Evolutionary conservation across 164 flowering plant genomes (phyloP).

Genomic region (Kingdonia uniflora): DNA sequence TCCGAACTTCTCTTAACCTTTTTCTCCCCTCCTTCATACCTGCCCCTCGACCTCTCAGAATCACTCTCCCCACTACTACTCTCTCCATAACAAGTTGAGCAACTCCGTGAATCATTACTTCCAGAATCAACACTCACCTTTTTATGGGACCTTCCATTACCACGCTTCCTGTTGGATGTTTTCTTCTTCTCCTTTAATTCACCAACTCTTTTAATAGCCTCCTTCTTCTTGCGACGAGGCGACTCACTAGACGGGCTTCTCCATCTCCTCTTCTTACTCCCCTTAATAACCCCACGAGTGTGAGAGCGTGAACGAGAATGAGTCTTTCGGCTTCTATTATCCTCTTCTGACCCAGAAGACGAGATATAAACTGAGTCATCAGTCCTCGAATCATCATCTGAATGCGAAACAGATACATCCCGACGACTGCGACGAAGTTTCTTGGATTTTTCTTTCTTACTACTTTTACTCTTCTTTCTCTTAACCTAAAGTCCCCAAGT

Average conservation of each 20-base stretch:
- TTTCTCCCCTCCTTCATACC: slow-evolving; percentile 24
- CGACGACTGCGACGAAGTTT: slow-evolving; percentile 31
- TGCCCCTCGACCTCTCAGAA: slow-evolving; percentile 16
- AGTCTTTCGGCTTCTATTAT: slow-evolving; percentile 23
- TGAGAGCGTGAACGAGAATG: slow-evolving; percentile 36
- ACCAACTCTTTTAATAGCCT: slow-evolving; percentile 24
- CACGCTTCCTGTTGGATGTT: slow-evolving; percentile 26
- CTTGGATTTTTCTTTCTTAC: slow-evolving; percentile 44
- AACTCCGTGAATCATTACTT: slow-evolving; percentile 38
- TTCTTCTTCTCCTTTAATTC: slow-evolving; percentile 27
- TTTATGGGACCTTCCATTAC: slow-evolving; percentile 17
- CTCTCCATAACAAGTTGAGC: slow-evolving; percentile 28
- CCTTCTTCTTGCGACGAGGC: slow-evolving; percentile 27
- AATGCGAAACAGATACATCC: slow-evolving; percentile 32
- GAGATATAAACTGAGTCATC: slow-evolving; percentile 22
- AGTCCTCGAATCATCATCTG: slow-evolving; percentile 19
- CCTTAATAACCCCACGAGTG: slow-evolving; percentile 20
- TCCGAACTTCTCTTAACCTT: slow-evolving; percentile 12
- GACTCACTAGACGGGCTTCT: slow-evolving; percentile 15
- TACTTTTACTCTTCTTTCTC: slow-evolving; percentile 26
- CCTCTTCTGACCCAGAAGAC: slow-evolving; percentile 39
- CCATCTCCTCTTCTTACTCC: slow-evolving; percentile 34
- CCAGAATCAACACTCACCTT: slow-evolving; percentile 30
- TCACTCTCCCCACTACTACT: slow-evolving; percentile 14
- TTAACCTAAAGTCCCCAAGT: slow-evolving; percentile 9